Evolutionary conservation across 352 stramenopile species (phyloP).

Genomic region (Pythium volutum): DNA sequence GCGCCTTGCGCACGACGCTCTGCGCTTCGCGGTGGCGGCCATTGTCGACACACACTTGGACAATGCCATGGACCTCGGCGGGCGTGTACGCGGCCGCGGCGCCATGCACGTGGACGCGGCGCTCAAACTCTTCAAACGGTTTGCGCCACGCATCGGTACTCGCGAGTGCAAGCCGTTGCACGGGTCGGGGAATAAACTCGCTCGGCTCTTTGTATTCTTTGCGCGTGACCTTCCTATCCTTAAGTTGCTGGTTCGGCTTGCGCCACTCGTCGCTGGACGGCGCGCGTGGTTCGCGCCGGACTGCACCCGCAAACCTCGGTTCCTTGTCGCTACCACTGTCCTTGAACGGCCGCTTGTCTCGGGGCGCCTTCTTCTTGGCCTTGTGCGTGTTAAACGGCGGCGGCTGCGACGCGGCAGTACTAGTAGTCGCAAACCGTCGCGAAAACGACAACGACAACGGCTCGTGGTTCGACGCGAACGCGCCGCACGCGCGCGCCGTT

Average conservation of each 20-base stretch:
- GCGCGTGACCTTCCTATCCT: too few species aligned
- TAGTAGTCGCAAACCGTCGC: background rate
- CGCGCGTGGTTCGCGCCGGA: too few species aligned
- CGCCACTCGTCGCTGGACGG: too few species aligned
- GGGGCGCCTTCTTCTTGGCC: background rate
- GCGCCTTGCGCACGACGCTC: slow-evolving; percentile 35
- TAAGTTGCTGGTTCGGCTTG: too few species aligned
- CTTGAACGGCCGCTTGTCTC: background rate
- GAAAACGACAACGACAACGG: background rate
- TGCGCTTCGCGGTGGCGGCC: slow-evolving; percentile 54
- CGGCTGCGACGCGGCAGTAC: background rate
- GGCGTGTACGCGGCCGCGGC: slow-evolving; percentile 10
- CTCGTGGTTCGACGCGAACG: slow-evolving; percentile 1
- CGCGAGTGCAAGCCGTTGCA: background rate
- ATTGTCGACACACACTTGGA: slow-evolving; percentile 40
- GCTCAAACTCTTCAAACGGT: slow-evolving; percentile 47
- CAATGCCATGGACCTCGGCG: slow-evolving; percentile 28
- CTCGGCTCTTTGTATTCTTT: background rate
- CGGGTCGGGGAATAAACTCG: background rate
- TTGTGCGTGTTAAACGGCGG: background rate
- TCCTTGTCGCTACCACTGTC: too few species aligned
- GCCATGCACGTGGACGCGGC: slow-evolving; percentile 10
- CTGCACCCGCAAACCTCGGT: too few species aligned
- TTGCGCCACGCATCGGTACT: slow-evolving; percentile 33
- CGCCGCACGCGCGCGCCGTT: background rate